Percentiles rank a stretch among this genome's conserved stretches.
Evolutionary conservation across 164 flowering plant genomes (phyloP).

Genomic region (Vitis vinifera): DNA sequence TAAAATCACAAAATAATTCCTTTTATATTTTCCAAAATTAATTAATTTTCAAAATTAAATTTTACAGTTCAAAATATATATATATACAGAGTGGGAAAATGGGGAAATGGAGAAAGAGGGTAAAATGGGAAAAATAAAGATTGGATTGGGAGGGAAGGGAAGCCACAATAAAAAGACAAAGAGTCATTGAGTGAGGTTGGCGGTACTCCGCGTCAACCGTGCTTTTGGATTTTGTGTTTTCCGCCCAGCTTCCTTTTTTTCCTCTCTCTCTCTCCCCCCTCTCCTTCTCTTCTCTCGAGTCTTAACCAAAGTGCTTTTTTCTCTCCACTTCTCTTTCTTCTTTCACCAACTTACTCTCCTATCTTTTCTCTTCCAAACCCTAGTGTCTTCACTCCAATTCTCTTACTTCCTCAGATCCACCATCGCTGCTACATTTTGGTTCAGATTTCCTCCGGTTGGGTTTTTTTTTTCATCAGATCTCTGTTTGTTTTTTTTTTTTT

Average conservation of each 20-base stretch:
- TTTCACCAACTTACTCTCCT: background rate
- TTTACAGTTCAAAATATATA: no score
- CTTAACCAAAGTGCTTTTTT: background rate
- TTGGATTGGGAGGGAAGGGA: no score
- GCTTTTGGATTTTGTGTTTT: constrained; percentile 17
- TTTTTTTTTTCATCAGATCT: background rate
- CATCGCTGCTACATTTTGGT: constrained; percentile 7
- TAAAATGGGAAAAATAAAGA: no score
- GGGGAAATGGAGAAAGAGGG: no score
- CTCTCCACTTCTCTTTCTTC: background rate
- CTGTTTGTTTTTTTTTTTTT: no score
- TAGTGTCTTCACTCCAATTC: background rate
- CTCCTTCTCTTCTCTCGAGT: background rate
- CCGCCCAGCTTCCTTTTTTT: background rate
- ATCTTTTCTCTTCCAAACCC: constrained; percentile 10
- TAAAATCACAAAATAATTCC: no score
- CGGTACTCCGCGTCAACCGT: constrained; percentile 26
- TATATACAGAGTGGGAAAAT: no score
- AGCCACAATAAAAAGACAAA: no score
- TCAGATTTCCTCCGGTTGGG: constrained; percentile 7
- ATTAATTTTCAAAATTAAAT: no score
- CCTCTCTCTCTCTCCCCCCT: background rate
- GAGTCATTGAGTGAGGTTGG: constrained; percentile 6
- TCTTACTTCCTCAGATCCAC: background rate
- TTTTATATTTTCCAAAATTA: no score